phyloP scores from a whole-genome alignment of 106 monocot genomes.

The Dendrobium catenatum region DNA sequence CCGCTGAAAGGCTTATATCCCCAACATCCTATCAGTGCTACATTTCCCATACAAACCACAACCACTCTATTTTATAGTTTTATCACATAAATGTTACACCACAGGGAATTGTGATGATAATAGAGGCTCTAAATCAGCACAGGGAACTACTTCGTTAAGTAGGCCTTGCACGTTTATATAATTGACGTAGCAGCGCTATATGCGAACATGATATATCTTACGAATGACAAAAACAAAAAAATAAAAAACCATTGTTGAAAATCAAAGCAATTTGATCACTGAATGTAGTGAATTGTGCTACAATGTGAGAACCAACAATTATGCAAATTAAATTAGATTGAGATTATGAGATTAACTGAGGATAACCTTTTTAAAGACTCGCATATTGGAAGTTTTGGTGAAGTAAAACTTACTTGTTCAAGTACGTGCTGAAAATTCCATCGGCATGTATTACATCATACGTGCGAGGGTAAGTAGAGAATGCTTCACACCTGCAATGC shows the following conservation, averaged over 20 bases:
- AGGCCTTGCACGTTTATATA: background rate
- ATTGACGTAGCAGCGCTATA: background rate
- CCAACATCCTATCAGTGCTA: too few relatives aligned
- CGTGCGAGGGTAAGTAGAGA: constrained; percentile 89
- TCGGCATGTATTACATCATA: constrained; percentile 88
- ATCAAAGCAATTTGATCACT: constrained; percentile 1
- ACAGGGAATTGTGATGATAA: too few relatives aligned
- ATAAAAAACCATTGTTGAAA: background rate
- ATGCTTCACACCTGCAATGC: constrained; percentile 82
- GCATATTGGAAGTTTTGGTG: background rate
- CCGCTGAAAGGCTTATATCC: too few relatives aligned
- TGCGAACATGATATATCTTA: background rate
- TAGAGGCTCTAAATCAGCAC: too few relatives aligned
- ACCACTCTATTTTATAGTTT: too few relatives aligned
- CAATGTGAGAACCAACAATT: background rate
- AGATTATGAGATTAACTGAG: background rate
- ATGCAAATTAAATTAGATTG: background rate
- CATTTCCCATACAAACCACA: too few relatives aligned
- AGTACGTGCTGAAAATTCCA: constrained; percentile 67
- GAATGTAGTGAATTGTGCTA: background rate
- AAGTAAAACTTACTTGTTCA: constrained; percentile 46
- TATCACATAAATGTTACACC: too few relatives aligned
- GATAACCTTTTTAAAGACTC: background rate
- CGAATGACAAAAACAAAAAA: background rate
- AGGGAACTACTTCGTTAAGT: background rate